Evolutionary conservation across 371 early-diverging fungal species (phyloP).

Genomic region (Encephalitozoon hellem): DNA sequence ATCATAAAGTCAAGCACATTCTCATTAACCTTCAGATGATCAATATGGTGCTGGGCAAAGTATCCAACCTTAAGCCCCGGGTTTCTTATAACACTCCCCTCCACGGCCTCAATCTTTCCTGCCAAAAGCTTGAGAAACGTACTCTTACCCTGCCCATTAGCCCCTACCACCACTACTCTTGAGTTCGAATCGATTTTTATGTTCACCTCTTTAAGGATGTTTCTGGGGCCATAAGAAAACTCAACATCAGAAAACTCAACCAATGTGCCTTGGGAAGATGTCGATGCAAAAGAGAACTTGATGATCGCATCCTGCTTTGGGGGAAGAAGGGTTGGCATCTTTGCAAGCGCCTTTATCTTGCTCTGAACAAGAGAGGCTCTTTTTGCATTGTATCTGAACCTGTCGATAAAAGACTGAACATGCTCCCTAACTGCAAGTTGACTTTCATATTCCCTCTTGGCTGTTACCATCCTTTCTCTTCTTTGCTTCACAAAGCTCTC

Average conservation of each 20-base stretch:
- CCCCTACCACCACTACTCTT: constrained; percentile 70
- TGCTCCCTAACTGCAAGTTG: constrained; percentile 64
- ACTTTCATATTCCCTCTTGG: constrained; percentile 68
- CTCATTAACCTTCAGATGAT: constrained; percentile 74
- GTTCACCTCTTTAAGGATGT: constrained; percentile 64
- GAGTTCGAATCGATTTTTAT: constrained; percentile 67
- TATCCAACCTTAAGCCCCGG: constrained; percentile 63
- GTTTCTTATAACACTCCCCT: constrained; percentile 64
- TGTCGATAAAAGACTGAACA: constrained; percentile 91
- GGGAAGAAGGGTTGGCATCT: constrained; percentile 62
- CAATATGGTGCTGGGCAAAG: constrained; percentile 88
- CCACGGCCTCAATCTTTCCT: constrained; percentile 72
- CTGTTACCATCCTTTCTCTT: constrained; percentile 80
- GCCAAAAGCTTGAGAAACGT: constrained; percentile 74
- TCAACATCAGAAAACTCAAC: constrained; percentile 34
- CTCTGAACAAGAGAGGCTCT: constrained; percentile 91
- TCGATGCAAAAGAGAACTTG: constrained; percentile 39
- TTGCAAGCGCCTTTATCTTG: constrained; percentile 90
- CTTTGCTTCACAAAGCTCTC: constrained; percentile 79
- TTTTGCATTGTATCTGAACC: constrained; percentile 94
- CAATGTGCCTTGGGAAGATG: constrained; percentile 13
- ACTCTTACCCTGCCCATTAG: constrained; percentile 75
- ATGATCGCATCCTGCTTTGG: constrained; percentile 32
- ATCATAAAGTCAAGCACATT: constrained; percentile 83
- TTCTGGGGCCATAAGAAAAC: constrained; percentile 19